Evolutionary conservation across 352 stramenopile genomes (phyloP), one percentile per base, ranked within the genome.

Genomic region (Poterioochromonas sp.): DNA sequence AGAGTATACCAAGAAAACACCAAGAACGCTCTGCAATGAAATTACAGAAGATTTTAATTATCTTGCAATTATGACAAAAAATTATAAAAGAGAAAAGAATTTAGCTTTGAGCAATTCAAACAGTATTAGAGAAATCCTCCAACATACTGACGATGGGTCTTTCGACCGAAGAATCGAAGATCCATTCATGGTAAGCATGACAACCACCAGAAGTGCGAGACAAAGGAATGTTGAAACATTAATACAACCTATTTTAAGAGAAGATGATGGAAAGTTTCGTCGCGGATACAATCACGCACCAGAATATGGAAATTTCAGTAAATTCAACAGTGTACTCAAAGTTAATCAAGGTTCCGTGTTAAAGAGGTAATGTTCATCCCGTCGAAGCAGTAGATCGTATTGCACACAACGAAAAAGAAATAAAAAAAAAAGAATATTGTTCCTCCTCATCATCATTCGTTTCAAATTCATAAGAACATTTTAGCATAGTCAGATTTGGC

Each of bases 291-390:
- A 11, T 29, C 65, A 74, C 53, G 65, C 35, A 18, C 41, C 37
- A 12, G 65, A 74, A 37, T 74, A 35, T 51, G 65, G 65, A 74
- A 74, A 51, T n/a, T 74, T 74, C 40, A 54, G 34, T 1, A n/a
- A n/a, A 37, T 74, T 41, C 39, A 74, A 74, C 29, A 37, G 5
- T 11, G 29, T 74, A 0, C 29, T 74, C 1, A 51, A 74, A 37
- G 5, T 1, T 18, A 74, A 74, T 54, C 3, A 34, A 18, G 65
- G 22, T 51, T 32, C 65, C 32, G 11, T 54, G 18, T 39, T 74
- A 2, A 74, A 74, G 47, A 58, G 47, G 47, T 58, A 58, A 26
- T 58, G n/a, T n/a, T n/a, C n/a, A n/a, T n/a, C n/a, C n/a, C n/a
- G n/a, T n/a, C n/a, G n/a, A n/a, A n/a, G n/a, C n/a, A n/a, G n/a